Base-by-base conservation (phyloP, 2,329 filamentous ascomycete species). In the Colletotrichum gigasporum region DNA sequence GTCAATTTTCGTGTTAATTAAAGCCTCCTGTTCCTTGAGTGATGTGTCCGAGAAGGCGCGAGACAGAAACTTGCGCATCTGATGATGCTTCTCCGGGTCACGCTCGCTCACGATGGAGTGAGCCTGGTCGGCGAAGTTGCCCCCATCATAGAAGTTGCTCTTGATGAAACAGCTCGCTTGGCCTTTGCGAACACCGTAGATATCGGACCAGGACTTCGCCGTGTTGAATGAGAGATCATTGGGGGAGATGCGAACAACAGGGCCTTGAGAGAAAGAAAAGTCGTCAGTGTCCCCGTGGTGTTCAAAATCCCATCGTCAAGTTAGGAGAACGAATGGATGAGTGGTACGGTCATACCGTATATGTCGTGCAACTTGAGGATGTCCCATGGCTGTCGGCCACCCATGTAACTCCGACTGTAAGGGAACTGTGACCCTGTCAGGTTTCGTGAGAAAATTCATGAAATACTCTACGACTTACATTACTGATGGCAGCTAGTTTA, bases 51-150 rank as follows among this genome's bases (percentile, higher is more conserved):
- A 66, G 61, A 76, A 76, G 14, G 69, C 72, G 22, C 62, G 52
- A 2, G 70, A 57, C 6, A 75, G 63, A 16, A 56, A 64, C 20
- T 34, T 59, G 18, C 69, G 58, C 71, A 72, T 72, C 47, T 69
- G 44, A 8, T 41, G 58, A 24, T 72, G 69, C 1, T 35, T 62
- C 4, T 66, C 66, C 2, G 65, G 61, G 28, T 68, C 66, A n/a
- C 61, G 59, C 62, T 70, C 70, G 57, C 68, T 71, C 18, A 71
- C 65, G 28, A 73, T 71, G 35, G 70, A 68, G 11, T 18, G 41
- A 11, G 57, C 52, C 5, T 44, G 18, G n/a, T 37, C 48, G 9
- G 69, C 69, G 24, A 71, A 73, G 34, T 52, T 68, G 3, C 68
- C 69, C 3, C 67, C 68, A 22, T 66, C 62, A 45, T 73, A 73